These are phyloP conservation scores for Diaporthe capsici DNA, from an alignment of 2,329 filamentous ascomycete species.

Conservation along the genomic window DNA sequence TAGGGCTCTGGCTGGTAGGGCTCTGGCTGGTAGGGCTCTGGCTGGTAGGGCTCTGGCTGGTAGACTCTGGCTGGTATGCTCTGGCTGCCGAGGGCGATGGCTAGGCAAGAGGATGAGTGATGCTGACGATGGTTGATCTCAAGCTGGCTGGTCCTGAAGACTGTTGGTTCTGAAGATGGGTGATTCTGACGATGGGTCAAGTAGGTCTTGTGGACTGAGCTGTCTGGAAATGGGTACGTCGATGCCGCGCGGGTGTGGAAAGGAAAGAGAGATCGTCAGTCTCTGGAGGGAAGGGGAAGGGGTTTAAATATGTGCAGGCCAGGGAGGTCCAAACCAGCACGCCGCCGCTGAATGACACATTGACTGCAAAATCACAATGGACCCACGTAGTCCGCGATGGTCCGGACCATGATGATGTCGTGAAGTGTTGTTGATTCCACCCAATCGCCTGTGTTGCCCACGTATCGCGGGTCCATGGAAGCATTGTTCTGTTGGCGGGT, in stretches of 20 bases:
- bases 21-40: too few species aligned
- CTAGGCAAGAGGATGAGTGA: not conserved
- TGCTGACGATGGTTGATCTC: not conserved
- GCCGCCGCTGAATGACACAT: not conserved
- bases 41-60: not conserved
- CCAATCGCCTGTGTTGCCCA: not conserved
- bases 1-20: too few species aligned
- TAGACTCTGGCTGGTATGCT: too few species aligned
- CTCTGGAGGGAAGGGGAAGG: not conserved
- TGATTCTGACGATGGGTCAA: not conserved
- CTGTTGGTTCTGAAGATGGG: not conserved
- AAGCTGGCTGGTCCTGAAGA: too few species aligned
- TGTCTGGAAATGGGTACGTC: not conserved
- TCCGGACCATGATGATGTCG: not conserved
- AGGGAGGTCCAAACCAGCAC: not conserved
- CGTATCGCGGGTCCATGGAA: not conserved
- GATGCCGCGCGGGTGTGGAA: not conserved
- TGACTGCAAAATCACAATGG: not conserved
- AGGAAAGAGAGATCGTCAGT: not conserved
- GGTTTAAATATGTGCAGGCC: conserved; percentile 11
- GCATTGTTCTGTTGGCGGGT: not conserved
- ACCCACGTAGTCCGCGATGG: not conserved
- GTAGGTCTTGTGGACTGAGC: not conserved
- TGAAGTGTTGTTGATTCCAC: not conserved
- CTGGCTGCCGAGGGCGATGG: not conserved